A percentile compares a stretch with the other conserved stretches of the same genome.
phyloP scores from a whole-genome alignment of 2,329 filamentous ascomycete genomes.

The Botrytis paeoniae region DNA sequence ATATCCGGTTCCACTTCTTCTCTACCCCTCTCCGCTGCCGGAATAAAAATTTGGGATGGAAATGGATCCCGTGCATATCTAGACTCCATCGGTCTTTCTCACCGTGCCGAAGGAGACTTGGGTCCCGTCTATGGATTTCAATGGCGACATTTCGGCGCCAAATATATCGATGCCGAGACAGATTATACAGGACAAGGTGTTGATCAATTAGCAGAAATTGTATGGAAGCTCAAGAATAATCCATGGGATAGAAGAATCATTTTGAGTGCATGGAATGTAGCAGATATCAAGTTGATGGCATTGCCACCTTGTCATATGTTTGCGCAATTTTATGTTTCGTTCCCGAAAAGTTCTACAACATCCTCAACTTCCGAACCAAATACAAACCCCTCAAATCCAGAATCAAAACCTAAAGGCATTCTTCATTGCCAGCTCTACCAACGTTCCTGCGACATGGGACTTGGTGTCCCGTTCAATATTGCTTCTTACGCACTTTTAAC shows the following conservation, averaged over 20 bases:
- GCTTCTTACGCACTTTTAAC: conserved; percentile 90
- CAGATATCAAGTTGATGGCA: conserved; percentile 82
- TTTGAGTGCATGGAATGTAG: conserved; percentile 90
- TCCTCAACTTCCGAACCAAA: background rate
- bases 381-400: background rate
- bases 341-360: conserved; percentile 22
- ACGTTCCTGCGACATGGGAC: conserved; percentile 91
- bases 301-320: conserved; percentile 97
- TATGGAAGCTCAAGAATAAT: conserved; percentile 76
- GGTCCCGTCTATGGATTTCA: conserved; percentile 98
- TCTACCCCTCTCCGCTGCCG: conserved; percentile 68
- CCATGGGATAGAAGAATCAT: conserved; percentile 91
- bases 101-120: conserved; percentile 83
- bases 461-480: conserved; percentile 95
- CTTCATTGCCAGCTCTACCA: conserved; percentile 91
- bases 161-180: conserved; percentile 73
- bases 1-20: conserved; percentile 81
- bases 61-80: conserved; percentile 91
- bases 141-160: conserved; percentile 96
- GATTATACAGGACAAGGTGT: conserved; percentile 89
- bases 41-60: conserved; percentile 97
- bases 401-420: conserved; percentile 52
- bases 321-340: conserved; percentile 71
- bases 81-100: conserved; percentile 74
- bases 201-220: conserved; percentile 88